These are phyloP conservation scores for Neopestalotiopsis sp. DNA, from an alignment of 2,329 filamentous ascomycete genomes.

Conservation along the genomic window DNA sequence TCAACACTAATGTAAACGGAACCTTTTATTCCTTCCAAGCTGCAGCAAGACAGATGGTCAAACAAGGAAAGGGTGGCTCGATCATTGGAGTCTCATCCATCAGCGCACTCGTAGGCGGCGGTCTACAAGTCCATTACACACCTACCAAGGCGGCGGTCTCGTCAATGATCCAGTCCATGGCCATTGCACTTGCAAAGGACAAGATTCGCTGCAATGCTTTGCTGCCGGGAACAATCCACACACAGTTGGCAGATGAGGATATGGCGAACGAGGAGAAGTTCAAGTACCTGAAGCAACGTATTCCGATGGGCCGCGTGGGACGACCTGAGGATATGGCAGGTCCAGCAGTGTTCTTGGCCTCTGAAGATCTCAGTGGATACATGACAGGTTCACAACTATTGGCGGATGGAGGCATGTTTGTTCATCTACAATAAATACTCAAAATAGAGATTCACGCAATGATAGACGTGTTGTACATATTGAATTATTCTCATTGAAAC, in stretches of 20 bases:
- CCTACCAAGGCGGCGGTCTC: slow-evolving; percentile 85
- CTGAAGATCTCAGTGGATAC: slow-evolving; percentile 78
- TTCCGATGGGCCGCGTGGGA: slow-evolving; percentile 79
- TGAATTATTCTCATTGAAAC: too few species aligned
- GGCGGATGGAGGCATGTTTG: slow-evolving; percentile 88
- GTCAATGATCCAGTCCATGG: slow-evolving; percentile 82
- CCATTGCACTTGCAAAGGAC: slow-evolving; percentile 78
- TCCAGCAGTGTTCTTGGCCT: slow-evolving; percentile 84
- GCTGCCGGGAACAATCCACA: slow-evolving; percentile 82
- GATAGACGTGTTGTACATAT: background rate
- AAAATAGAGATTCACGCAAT: background rate
- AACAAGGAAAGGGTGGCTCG: slow-evolving; percentile 73
- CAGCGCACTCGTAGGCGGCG: slow-evolving; percentile 78
- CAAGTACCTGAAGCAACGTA: slow-evolving; percentile 79
- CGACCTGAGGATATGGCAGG: slow-evolving; percentile 76
- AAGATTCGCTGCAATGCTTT: slow-evolving; percentile 83
- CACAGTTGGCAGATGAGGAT: slow-evolving; percentile 85
- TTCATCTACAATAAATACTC: slow-evolving; percentile 74
- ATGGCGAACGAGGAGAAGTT: slow-evolving; percentile 74
- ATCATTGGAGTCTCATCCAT: slow-evolving; percentile 82
- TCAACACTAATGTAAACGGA: slow-evolving; percentile 82
- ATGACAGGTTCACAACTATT: slow-evolving; percentile 83
- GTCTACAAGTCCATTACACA: slow-evolving; percentile 82
- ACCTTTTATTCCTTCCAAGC: slow-evolving; percentile 88
- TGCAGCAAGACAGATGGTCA: slow-evolving; percentile 81